Percentiles rank a stretch among this genome's conserved stretches.
phyloP scores from a whole-genome alignment of 441 rosid species.

The Melastoma candidum region DNA sequence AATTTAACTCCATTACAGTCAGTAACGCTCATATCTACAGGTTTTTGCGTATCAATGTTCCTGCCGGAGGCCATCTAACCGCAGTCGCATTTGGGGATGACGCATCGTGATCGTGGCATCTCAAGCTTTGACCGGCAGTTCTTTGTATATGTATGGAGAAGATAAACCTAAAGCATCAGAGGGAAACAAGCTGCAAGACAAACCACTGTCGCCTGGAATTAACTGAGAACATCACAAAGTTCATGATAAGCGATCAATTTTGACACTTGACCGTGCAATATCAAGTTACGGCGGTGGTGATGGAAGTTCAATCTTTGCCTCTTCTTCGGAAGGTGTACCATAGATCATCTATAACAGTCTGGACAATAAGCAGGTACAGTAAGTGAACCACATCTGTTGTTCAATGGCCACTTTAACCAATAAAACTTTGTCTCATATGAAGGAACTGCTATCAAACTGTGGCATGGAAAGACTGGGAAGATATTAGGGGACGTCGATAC shows the following conservation, averaged over 20 bases:
- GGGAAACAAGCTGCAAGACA: slow-evolving; percentile 54
- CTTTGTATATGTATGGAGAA: slow-evolving; percentile 85
- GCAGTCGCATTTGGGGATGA: slow-evolving; percentile 73
- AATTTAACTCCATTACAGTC: slow-evolving; percentile 4
- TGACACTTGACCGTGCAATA: slow-evolving; percentile 59
- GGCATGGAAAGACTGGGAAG: slow-evolving; percentile 95
- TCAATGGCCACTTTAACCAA: neutral
- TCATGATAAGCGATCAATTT: slow-evolving; percentile 51
- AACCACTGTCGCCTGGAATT: slow-evolving; percentile 77
- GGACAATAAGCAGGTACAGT: no score
- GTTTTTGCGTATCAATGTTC: slow-evolving; percentile 71
- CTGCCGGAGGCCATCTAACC: slow-evolving; percentile 88
- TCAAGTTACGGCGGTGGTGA: slow-evolving; percentile 84
- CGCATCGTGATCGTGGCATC: slow-evolving; percentile 77
- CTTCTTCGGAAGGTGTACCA: slow-evolving; percentile 85
- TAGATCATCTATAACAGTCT: neutral
- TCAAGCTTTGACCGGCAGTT: slow-evolving; percentile 47
- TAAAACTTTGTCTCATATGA: slow-evolving; percentile 5
- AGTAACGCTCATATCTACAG: slow-evolving; percentile 23
- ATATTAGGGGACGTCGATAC: slow-evolving; percentile 49
- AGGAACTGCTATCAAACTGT: slow-evolving; percentile 91
- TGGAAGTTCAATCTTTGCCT: slow-evolving; percentile 73
- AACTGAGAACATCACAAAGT: slow-evolving; percentile 83
- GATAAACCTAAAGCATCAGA: slow-evolving; percentile 42
- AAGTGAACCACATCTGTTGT: neutral